Percentiles rank a stretch among this genome's conserved stretches.
phyloP scores from a whole-genome alignment of 148 eudicot genomes.

The Bassia scoparia region DNA sequence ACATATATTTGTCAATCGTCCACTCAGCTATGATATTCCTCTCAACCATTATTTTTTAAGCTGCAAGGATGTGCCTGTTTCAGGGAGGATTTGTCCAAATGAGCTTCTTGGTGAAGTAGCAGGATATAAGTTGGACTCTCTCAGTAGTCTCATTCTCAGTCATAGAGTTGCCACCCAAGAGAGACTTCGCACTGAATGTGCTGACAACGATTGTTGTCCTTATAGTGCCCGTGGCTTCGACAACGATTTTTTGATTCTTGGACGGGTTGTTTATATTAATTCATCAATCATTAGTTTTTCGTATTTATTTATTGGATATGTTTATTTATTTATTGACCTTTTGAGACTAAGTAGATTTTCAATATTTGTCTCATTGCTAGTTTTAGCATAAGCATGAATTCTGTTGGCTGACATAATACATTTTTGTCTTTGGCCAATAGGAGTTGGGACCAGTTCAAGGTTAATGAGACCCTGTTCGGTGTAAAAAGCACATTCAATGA shows the following conservation, averaged over 20 bases:
- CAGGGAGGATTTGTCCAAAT: constrained; percentile 51
- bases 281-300: constrained; percentile 4
- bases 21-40: background rate
- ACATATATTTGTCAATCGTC: background rate
- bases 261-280: constrained; percentile 60
- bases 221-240: constrained; percentile 77
- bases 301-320: background rate
- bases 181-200: no score
- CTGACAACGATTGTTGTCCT: no score
- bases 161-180: no score
- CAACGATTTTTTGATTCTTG: constrained; percentile 67
- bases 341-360: no score
- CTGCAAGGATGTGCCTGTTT: constrained; percentile 69
- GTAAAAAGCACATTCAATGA: constrained; percentile 94
- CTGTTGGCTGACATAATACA: constrained; percentile 18
- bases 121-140: constrained; percentile 79
- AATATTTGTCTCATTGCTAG: no score
- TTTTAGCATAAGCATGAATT: background rate
- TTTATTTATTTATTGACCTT: background rate
- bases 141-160: constrained; percentile 75
- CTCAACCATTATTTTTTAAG: constrained; percentile 5
- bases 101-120: constrained; percentile 56
- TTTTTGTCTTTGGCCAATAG: constrained; percentile 27
- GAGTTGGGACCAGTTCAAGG: constrained; percentile 98
- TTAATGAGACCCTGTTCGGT: constrained; percentile 82